Evolutionary conservation across 2,329 filamentous ascomycete species (phyloP), one percentile per base, ranked within the genome.

Genomic region (Pyricularia sp.): DNA sequence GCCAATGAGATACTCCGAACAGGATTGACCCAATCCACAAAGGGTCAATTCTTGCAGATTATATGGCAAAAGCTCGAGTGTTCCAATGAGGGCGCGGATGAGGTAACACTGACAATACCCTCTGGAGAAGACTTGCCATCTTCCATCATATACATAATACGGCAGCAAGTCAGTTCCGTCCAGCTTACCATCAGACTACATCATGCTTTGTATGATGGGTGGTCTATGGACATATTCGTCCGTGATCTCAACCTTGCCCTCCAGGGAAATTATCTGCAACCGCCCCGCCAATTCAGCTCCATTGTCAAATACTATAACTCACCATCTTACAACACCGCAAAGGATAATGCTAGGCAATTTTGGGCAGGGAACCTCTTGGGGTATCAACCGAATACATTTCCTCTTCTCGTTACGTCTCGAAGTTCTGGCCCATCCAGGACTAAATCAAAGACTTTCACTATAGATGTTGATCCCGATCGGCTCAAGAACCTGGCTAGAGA

Each of bases 141-240:
- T 6, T 28, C 55, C 24, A 9, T 59, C 13, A 6, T 28, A 8
- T 59, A 31, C 24, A 28, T 13, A 28, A 28, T 59, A 59, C 55
- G 13, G 3, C 55, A 59, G 26, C 55, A 28, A 59, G 55, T 3
- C 10, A 10, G 24, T 16, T 28, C 24, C 24, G 26, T 59, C 55
- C 55, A 13, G 24, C 55, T 59, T 16, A 59, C 55, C 55, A 59
- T 59, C 55, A 59, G 19, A 30, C 12, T 96, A 0, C 92, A 96
- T 72, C 93, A 97, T 74, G 86, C 90, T 0, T 73, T 96, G 0
- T 97, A 96, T 71, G 93, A 97, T 73, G 93, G 92, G n/a, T 97
- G 93, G 93, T 93, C 91, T 0, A 82, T 92, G 71, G 89, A 96
- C 63, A 78, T 93, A 33, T 75, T 96, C 0, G 70, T 90, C 16